A percentile compares a stretch with the other conserved stretches of the same genome.
Conservation (phyloP, 176 grass and related monocot species). For the Lolium rigidum region DNA sequence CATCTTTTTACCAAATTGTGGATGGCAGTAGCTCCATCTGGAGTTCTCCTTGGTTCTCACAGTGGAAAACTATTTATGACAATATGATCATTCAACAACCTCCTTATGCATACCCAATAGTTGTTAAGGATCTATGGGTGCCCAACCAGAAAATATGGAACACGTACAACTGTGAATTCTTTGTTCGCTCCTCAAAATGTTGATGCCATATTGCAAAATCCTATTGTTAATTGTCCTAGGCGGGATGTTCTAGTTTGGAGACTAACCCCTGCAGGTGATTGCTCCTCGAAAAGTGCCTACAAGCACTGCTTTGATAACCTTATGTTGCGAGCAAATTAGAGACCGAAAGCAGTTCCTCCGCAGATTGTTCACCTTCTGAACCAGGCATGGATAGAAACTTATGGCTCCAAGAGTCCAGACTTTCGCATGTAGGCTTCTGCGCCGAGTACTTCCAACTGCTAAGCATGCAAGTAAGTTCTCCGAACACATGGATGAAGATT, state of each 20-base stretch:
- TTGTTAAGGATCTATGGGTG: not conserved
- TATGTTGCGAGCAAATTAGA: no score
- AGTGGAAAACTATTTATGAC: not conserved
- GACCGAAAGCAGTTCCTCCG: no score
- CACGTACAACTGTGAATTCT: not conserved
- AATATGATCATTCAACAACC: not conserved
- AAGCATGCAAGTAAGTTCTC: no score
- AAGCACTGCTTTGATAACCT: no score
- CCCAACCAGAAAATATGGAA: not conserved
- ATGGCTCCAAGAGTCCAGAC: no score
- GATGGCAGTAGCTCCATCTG: not conserved
- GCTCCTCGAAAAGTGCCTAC: no score
- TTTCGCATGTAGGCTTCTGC: no score
- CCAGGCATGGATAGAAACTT: no score
- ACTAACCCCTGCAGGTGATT: not conserved
- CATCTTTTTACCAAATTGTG: not conserved
- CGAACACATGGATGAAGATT: no score
- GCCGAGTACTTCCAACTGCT: no score
- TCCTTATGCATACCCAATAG: not conserved
- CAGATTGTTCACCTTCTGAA: no score
- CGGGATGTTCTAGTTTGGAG: not conserved
- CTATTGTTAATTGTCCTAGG: not conserved
- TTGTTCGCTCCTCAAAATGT: not conserved
- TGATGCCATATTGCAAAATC: not conserved
- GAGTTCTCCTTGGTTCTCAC: no score